Evolutionary conservation across 345 rosid genomes (phyloP).

Genomic region (Eucalyptus paniculata): DNA sequence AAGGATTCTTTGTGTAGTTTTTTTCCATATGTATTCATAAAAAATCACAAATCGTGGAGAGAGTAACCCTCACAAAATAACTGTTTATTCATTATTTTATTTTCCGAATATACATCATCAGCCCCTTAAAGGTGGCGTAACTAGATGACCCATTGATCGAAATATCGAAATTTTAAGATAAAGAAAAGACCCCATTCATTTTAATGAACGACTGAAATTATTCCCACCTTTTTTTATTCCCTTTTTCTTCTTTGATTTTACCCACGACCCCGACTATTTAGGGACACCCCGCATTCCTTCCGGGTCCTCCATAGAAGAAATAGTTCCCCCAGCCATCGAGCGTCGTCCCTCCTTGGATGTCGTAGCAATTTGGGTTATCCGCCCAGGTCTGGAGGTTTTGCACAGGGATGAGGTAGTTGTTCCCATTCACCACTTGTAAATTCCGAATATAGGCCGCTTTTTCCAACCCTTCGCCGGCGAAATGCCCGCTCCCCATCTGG

Average conservation of each 20-base stretch:
- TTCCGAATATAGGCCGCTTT: slow-evolving; percentile 84
- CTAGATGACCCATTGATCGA: slow-evolving; percentile 17
- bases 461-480: slow-evolving; percentile 76
- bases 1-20: background rate
- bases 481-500: slow-evolving; percentile 97
- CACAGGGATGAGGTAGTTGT: slow-evolving; percentile 62
- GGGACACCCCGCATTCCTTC: slow-evolving; percentile 81
- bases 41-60: background rate
- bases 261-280: slow-evolving; percentile 9
- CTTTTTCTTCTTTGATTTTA: background rate
- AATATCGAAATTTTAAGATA: background rate
- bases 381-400: slow-evolving; percentile 61
- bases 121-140: slow-evolving; percentile 6
- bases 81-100: slow-evolving; percentile 6
- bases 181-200: slow-evolving; percentile 4
- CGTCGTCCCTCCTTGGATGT: slow-evolving; percentile 68
- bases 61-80: background rate
- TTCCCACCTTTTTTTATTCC: background rate
- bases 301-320: slow-evolving; percentile 96
- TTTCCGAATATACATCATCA: background rate
- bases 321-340: slow-evolving; percentile 70
- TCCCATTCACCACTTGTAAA: slow-evolving; percentile 87
- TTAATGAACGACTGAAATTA: background rate
- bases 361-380: slow-evolving; percentile 80
- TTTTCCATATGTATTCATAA: background rate